phyloP scores from a whole-genome alignment of 495 filamentous ascomycete genomes.

The Talaromyces trachyspermus region DNA sequence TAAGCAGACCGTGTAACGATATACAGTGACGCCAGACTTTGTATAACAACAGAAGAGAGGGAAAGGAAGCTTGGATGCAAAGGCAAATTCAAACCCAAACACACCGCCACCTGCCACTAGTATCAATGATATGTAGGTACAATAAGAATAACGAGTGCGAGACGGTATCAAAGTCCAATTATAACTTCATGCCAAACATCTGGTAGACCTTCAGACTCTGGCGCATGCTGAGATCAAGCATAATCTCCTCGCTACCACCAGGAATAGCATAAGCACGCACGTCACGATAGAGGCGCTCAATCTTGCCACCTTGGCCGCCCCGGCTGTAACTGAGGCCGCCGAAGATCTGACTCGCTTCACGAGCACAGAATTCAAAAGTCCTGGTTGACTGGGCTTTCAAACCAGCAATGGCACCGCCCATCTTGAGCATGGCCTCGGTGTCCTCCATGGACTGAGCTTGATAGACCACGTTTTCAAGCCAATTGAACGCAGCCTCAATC shows the following conservation, averaged over 20 bases:
- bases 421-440: slow-evolving; percentile 89
- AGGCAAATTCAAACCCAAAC: too few relatives aligned
- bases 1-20: too few relatives aligned
- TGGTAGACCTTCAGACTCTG: slow-evolving; percentile 86
- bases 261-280: slow-evolving; percentile 98
- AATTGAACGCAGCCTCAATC: slow-evolving; percentile 92
- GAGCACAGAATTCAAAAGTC: slow-evolving; percentile 95
- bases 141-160: too few relatives aligned
- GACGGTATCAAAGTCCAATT: slow-evolving; percentile 7
- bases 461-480: slow-evolving; percentile 94
- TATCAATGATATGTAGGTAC: too few relatives aligned
- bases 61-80: too few relatives aligned
- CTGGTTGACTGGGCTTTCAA: slow-evolving; percentile 89
- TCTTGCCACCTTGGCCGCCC: slow-evolving; percentile 92
- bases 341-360: slow-evolving; percentile 96
- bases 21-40: too few relatives aligned
- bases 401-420: slow-evolving; percentile 89
- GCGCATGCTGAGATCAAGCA: slow-evolving; percentile 93
- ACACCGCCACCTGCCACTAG: too few relatives aligned
- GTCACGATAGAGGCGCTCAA: slow-evolving; percentile 91
- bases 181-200: slow-evolving; percentile 94
- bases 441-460: slow-evolving; percentile 90
- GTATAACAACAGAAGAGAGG: too few relatives aligned
- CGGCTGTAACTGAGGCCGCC: slow-evolving; percentile 89
- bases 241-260: slow-evolving; percentile 95